phyloP scores from a whole-genome alignment of 345 rosid species.

The Rhizophora mangle region DNA sequence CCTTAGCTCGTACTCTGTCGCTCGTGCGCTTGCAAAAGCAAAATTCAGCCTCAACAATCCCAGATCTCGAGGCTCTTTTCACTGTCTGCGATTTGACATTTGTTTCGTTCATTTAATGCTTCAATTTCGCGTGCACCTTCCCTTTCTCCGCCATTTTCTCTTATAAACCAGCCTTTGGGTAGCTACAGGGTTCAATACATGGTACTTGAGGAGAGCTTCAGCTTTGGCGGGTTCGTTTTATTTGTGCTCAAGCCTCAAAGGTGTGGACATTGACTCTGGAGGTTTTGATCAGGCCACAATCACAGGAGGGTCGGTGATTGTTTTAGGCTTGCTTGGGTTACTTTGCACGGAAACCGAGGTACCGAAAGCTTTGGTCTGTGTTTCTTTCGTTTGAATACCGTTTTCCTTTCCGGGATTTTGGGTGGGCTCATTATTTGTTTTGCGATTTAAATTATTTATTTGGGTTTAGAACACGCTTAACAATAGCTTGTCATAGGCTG shows the following conservation, averaged over 20 bases:
- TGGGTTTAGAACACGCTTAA: conserved; percentile 21
- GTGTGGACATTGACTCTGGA: conserved; percentile 24
- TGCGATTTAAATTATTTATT: conserved; percentile 25
- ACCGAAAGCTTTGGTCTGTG: conserved; percentile 26
- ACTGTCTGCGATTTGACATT: conserved; percentile 28
- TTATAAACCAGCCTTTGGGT: conserved; percentile 9
- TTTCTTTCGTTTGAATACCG: conserved; percentile 34
- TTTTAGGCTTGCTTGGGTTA: conserved; percentile 29
- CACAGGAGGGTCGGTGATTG: conserved; percentile 53
- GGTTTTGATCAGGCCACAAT: conserved; percentile 30
- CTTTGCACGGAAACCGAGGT: conserved; percentile 67
- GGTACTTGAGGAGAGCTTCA: conserved; percentile 23
- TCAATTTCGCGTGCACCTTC: conserved; percentile 27
- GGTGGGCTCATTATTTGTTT: conserved; percentile 22
- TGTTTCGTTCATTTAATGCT: conserved; percentile 18
- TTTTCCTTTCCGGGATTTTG: conserved; percentile 33
- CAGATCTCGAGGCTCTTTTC: conserved; percentile 45
- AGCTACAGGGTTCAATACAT: conserved; percentile 29
- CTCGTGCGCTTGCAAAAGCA: conserved; percentile 33
- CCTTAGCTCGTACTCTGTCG: conserved; percentile 35
- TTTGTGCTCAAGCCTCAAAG: conserved; percentile 13
- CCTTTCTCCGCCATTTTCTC: conserved; percentile 52
- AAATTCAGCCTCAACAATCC: conserved; percentile 2
- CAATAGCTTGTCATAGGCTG: conserved; percentile 20
- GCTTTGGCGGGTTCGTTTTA: conserved; percentile 23